Evolutionary conservation across 2,329 filamentous ascomycete species (phyloP), one percentile per base, ranked within the genome.

Genomic region (Microascus cirrosus): DNA sequence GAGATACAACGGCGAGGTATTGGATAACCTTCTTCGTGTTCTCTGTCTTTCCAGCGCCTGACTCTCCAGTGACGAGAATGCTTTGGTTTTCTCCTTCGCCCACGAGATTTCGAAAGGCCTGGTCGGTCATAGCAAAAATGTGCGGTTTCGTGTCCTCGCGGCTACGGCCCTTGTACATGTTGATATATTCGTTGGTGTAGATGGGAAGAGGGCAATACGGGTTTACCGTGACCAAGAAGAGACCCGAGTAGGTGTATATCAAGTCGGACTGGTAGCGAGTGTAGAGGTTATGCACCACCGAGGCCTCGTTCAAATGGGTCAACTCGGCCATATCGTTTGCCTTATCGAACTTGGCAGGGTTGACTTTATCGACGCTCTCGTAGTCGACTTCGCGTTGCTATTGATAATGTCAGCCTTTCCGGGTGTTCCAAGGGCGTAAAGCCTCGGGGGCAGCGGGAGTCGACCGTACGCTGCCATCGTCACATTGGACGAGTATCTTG

Each of bases 11-110:
- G 15, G 94, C 94, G 51, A 99, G 83, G 68, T 99, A 99, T 67
- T 99, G 95, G 58, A 99, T 99, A 64, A 99, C 94, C 71, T 99
- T 99, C 69, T 99, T 99, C 18, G 94, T 99, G 69, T 99, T 99
- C 70, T 99, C 94, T 0, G 94, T 99, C 75, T 99, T 99, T 65
- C 94, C 94, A 36, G 94, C 94, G 68, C 94, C 94, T 20, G 94
- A 99, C 74, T 99, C 94, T 72, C 94, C 94, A 2, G 94, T 99
- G 24, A 99, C 95, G 56, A 99, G 78, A 65, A 99, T 99, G 66
- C 93, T 97, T 73, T 99, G 94, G 65, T 99, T 97, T 63, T 91
- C 81, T 48, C 92, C 92, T 71, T 97, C 94, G 57, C 96, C 92
- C 0, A 99, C 90, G 35, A 99, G 77, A 66, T 96, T 97, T 18